Evolutionary conservation across 208 protist genomes (phyloP).

Genomic region (Crithidia mellificae): DNA sequence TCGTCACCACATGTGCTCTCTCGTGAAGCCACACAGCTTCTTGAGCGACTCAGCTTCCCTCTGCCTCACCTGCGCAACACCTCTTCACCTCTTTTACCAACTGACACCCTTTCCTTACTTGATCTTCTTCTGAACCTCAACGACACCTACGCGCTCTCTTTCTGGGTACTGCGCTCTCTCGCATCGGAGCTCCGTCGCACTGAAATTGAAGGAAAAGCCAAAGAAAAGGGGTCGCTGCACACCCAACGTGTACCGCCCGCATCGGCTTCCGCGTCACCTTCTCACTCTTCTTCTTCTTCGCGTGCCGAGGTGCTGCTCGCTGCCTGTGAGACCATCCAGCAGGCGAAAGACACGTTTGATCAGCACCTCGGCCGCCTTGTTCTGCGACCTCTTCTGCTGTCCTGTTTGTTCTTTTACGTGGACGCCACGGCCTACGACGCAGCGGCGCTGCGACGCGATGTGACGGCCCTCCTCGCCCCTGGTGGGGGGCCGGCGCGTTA

Average conservation of each 20-base stretch:
- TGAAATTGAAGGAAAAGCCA: neutral
- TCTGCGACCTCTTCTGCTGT: slow-evolving; percentile 29
- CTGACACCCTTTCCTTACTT: slow-evolving; percentile 41
- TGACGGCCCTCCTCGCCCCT: slow-evolving; percentile 30
- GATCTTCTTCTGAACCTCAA: slow-evolving; percentile 52
- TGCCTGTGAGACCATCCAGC: slow-evolving; percentile 12
- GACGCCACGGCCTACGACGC: slow-evolving; percentile 28
- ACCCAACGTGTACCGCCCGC: too few species aligned
- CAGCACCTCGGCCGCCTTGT: slow-evolving; percentile 18
- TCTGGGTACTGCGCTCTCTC: slow-evolving; percentile 21
- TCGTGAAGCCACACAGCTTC: neutral
- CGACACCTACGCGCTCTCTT: slow-evolving; percentile 36
- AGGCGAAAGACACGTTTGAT: neutral
- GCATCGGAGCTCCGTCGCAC: neutral
- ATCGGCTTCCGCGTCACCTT: neutral
- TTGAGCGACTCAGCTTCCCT: neutral
- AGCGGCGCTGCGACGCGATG: slow-evolving; percentile 18
- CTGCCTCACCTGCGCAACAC: neutral
- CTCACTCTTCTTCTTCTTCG: neutral
- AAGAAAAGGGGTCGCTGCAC: too few species aligned
- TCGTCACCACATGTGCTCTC: neutral
- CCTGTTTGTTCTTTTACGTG: slow-evolving; percentile 37
- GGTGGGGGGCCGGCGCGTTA: slow-evolving; percentile 1
- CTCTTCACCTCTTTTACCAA: too few species aligned
- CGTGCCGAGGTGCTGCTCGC: neutral